These are phyloP conservation scores for Borealophlyctis nickersoniae DNA, from an alignment of 192 early-diverging fungal genomes.

Conservation along the genomic window DNA sequence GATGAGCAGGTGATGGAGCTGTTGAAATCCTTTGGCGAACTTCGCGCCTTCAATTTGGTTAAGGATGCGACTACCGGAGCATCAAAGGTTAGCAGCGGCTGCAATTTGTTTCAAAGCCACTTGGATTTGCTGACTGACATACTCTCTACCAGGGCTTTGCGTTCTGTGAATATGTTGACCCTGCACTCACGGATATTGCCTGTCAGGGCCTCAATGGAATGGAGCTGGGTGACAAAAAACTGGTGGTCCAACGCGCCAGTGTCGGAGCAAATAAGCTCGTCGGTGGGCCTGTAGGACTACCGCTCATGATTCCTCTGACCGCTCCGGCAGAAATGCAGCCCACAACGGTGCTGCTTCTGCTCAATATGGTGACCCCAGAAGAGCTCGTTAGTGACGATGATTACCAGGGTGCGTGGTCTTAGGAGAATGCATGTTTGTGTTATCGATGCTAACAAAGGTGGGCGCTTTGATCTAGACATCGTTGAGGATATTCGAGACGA, in stretches of 20 bases:
- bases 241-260: slow-evolving; percentile 92
- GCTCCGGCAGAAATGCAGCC: slow-evolving; percentile 61
- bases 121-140: too few species aligned
- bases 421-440: neutral
- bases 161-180: slow-evolving; percentile 93
- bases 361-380: slow-evolving; percentile 90
- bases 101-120: too few species aligned
- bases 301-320: slow-evolving; percentile 44
- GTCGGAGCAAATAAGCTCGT: slow-evolving; percentile 66
- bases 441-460: neutral
- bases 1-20: slow-evolving; percentile 95
- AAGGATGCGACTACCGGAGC: slow-evolving; percentile 70
- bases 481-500: slow-evolving; percentile 88
- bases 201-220: slow-evolving; percentile 94
- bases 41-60: slow-evolving; percentile 90
- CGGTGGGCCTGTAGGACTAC: slow-evolving; percentile 32
- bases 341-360: slow-evolving; percentile 77
- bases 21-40: slow-evolving; percentile 88
- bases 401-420: slow-evolving; percentile 63
- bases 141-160: slow-evolving; percentile 73
- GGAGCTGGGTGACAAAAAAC: slow-evolving; percentile 87
- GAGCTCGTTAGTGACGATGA: slow-evolving; percentile 84
- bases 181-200: slow-evolving; percentile 84
- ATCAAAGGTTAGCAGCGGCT: slow-evolving; percentile 70
- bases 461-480: slow-evolving; percentile 57